Conservation (phyloP, 2,329 filamentous ascomycete species). For the Bimuria novae-zelandiae region DNA sequence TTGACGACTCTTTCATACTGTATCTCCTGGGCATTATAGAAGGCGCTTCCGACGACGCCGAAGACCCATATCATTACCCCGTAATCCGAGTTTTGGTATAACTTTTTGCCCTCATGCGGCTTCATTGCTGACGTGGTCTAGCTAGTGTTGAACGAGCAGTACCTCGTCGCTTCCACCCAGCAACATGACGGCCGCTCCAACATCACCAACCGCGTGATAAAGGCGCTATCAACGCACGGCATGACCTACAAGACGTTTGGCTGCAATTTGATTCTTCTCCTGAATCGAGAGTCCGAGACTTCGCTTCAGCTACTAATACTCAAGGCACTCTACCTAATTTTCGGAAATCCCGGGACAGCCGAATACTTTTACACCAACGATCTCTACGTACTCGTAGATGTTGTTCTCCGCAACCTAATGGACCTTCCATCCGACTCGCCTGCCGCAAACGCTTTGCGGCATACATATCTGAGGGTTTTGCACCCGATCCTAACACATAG, state of each 20-base stretch:
- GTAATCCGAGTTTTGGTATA: conserved; percentile 89
- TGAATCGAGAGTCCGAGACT: conserved; percentile 93
- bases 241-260: conserved; percentile 89
- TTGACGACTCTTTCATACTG: conserved; percentile 78
- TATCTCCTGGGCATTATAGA: conserved; percentile 89
- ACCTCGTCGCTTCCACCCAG: conserved; percentile 74
- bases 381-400: conserved; percentile 88
- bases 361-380: conserved; percentile 99
- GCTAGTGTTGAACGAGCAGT: conserved; percentile 97
- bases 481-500: conserved; percentile 91
- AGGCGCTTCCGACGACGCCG: conserved; percentile 79
- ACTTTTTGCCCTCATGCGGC: conserved; percentile 36
- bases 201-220: conserved; percentile 91
- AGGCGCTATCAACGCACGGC: conserved; percentile 81
- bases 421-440: conserved; percentile 82
- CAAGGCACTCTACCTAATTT: conserved; percentile 92
- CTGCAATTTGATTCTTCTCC: conserved; percentile 91
- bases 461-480: conserved; percentile 92
- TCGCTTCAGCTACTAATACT: conserved; percentile 94
- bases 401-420: conserved; percentile 95
- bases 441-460: conserved; percentile 64
- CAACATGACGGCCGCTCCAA: conserved; percentile 50
- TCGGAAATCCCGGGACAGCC: conserved; percentile 87
- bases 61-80: conserved; percentile 94
- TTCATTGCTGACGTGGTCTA: conserved; percentile 43